Evolutionary conservation across 768 basidiomycete species (phyloP), one percentile per base, ranked within the genome.

Genomic region (Brasilioporus rufonigricans): DNA sequence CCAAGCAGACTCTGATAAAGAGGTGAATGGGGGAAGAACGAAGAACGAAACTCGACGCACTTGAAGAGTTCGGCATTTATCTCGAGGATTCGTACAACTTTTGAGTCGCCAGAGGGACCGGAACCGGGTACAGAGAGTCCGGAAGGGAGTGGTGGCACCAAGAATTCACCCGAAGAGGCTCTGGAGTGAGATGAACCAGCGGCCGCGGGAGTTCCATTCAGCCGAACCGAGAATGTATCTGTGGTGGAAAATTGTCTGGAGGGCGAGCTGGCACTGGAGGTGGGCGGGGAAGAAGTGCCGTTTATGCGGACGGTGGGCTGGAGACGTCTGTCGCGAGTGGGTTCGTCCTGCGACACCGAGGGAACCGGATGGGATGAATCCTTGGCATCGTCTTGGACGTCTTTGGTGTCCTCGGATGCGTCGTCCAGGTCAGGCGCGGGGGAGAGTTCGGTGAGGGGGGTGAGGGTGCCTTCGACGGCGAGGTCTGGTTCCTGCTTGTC

Each of bases 371-470:
- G 47, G 10, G 55, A 40, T 21, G 49, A 33, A 16, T 56, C 60
- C 29, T 60, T 66, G 47, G 67, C 66, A 32, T 72, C 70, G 48
- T 76, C 71, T 49, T 71, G 70, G 4, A 76, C 74, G 16, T 74
- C 71, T 35, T 70, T 71, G 55, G 21, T 32, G 52, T 67, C 59
- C 16, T 69, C 67, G 43, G 53, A 31, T 14, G 49, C 23, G 29
- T 82, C 82, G 44, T 83, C 82, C 23, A 75, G 74, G 61, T 83
- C 82, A 38, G 85, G 82, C 0, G 85, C 78, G 1, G 86, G 84
- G 9, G 88, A 88, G 24, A 89, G 81, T 58, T 89, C 88, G 60
- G 85, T 89, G 65, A 91, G 81, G 4, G 89, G 89, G 0, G 88
- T 89, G 21, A 85, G 85, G 60, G 56, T 69, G 73, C 68, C 61